Conservation (phyloP, 352 stramenopile species). For the Thraustochytrium sp. region DNA sequence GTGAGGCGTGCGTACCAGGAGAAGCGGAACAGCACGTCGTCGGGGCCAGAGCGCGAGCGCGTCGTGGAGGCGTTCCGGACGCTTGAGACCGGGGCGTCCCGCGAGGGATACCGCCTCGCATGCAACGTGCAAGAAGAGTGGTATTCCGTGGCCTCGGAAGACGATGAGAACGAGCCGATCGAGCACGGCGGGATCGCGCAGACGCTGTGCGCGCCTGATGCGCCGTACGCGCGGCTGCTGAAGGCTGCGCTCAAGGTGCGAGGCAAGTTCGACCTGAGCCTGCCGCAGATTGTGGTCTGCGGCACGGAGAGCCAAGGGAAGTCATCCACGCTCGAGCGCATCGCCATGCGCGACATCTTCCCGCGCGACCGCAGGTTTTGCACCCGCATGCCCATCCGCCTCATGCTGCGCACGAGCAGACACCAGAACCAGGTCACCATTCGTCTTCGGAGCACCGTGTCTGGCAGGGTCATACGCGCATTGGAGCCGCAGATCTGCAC, state of each 20-base stretch:
- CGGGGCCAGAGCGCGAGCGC: not conserved
- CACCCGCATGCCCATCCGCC: too few relatives aligned
- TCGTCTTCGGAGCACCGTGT: constrained; percentile 48
- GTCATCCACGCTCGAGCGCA: not conserved
- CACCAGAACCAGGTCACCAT: not conserved
- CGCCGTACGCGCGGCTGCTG: not conserved
- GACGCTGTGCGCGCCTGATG: not conserved
- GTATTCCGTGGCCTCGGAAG: not conserved
- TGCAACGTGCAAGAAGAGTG: not conserved
- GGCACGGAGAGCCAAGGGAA: constrained; percentile 11
- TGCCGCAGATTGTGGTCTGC: constrained; percentile 1
- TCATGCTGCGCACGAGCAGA: too few relatives aligned
- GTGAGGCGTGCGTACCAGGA: not conserved
- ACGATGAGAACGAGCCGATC: not conserved
- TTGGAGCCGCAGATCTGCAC: too few relatives aligned
- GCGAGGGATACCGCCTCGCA: not conserved
- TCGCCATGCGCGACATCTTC: too few relatives aligned
- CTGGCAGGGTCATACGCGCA: constrained; percentile 50
- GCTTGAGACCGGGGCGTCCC: not conserved
- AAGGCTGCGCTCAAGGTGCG: not conserved
- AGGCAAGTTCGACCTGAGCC: not conserved
- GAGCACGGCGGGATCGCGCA: not conserved
- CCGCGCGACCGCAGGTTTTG: too few relatives aligned
- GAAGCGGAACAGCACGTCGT: not conserved
- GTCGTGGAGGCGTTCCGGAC: not conserved